Evolutionary conservation across 495 filamentous ascomycete species (phyloP).

Genomic region (Lasiosphaeria miniovina): DNA sequence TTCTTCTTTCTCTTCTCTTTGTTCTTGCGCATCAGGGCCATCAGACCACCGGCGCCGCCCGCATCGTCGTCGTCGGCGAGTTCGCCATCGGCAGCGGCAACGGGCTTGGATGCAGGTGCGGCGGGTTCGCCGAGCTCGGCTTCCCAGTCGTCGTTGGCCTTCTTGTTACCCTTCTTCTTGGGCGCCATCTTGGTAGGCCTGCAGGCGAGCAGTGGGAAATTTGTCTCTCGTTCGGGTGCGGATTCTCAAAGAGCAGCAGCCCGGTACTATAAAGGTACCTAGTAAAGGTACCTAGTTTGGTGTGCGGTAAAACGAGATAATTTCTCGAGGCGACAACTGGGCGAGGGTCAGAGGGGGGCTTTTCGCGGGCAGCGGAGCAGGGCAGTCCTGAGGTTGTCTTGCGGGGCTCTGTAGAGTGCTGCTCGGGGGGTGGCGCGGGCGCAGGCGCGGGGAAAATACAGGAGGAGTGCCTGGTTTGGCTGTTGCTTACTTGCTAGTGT

Average conservation of each 20-base stretch:
- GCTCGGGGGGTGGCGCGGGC: too few relatives aligned
- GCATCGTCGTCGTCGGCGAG: conserved; percentile 51
- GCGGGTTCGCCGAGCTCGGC: conserved; percentile 83
- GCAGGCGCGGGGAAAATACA: too few relatives aligned
- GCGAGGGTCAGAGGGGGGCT: too few relatives aligned
- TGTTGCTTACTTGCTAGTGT: background rate
- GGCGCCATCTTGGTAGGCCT: conserved; percentile 67
- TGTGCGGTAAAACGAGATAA: too few relatives aligned
- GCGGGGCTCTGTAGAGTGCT: too few relatives aligned
- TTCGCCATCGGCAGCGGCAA: conserved; percentile 34
- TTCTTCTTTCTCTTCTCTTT: conserved; percentile 92
- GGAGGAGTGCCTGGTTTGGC: background rate
- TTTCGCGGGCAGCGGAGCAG: too few relatives aligned
- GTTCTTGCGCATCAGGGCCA: conserved; percentile 85
- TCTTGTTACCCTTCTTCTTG: conserved; percentile 91
- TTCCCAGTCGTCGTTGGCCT: conserved; percentile 91
- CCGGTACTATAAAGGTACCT: too few relatives aligned
- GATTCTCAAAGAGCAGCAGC: background rate
- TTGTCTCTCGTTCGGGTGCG: background rate
- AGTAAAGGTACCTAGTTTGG: too few relatives aligned
- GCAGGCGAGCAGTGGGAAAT: background rate
- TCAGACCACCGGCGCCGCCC: conserved; percentile 62
- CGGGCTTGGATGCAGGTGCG: conserved; percentile 45
- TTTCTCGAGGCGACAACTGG: too few relatives aligned
- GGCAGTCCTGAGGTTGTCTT: too few relatives aligned